Conservation (phyloP, 2,329 filamentous ascomycete genomes). For the Xylaria sp. region DNA sequence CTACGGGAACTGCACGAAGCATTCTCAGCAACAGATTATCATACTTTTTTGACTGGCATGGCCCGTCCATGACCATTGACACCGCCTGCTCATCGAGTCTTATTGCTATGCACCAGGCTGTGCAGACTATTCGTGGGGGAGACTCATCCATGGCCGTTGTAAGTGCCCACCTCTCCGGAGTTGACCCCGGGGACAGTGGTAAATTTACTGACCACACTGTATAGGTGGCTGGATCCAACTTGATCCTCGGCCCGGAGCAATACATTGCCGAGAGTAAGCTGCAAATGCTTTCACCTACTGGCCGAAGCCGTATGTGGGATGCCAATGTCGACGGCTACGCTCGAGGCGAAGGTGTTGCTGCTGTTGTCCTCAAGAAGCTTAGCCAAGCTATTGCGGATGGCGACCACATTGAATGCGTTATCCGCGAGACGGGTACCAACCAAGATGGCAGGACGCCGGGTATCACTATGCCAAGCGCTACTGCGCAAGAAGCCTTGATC, state of each 20-base stretch:
- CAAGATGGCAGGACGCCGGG: constrained; percentile 37
- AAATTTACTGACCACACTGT: background rate
- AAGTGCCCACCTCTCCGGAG: background rate
- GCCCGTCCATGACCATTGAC: constrained; percentile 57
- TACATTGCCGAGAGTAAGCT: constrained; percentile 42
- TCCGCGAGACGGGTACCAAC: constrained; percentile 32
- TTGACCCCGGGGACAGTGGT: background rate
- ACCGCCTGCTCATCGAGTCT: constrained; percentile 59
- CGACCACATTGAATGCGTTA: constrained; percentile 38
- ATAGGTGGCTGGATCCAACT: constrained; percentile 27
- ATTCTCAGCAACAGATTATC: constrained; percentile 36
- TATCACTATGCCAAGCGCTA: constrained; percentile 33
- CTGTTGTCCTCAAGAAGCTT: constrained; percentile 58
- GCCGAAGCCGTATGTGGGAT: constrained; percentile 37
- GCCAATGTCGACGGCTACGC: constrained; percentile 34
- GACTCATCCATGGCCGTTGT: constrained; percentile 40
- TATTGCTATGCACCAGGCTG: constrained; percentile 51
- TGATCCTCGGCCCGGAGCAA: constrained; percentile 35
- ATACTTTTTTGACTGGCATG: constrained; percentile 53
- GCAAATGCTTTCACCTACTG: constrained; percentile 37
- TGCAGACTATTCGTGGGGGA: constrained; percentile 46
- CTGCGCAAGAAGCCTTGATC: constrained; percentile 28
- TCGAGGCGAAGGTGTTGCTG: constrained; percentile 36
- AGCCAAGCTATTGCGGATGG: constrained; percentile 52
- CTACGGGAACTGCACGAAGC: constrained; percentile 1